These are phyloP conservation scores for Dianthus caryophyllus DNA, from an alignment of 148 eudicot genomes.

Conservation along the genomic window DNA sequence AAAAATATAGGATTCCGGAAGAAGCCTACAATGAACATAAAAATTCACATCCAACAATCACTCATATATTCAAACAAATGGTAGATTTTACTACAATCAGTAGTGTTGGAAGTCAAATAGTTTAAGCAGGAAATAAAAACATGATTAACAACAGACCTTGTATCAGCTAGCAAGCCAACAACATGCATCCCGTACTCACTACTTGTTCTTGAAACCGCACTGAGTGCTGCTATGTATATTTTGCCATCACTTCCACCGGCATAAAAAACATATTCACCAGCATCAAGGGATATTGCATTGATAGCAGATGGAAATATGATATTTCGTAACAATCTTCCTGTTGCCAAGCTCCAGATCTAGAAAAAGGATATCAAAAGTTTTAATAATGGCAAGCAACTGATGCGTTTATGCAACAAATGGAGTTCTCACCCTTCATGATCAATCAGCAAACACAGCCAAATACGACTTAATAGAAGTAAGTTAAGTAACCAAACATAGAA, in stretches of 20 bases:
- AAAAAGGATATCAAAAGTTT: not conserved
- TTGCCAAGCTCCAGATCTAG: slow-evolving; percentile 80
- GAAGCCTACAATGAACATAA: too few species aligned
- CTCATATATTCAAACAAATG: too few species aligned
- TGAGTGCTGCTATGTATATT: slow-evolving; percentile 74
- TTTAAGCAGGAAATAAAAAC: not conserved
- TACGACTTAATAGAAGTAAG: not conserved
- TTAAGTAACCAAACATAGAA: not conserved
- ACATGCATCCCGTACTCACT: slow-evolving; percentile 63
- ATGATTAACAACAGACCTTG: slow-evolving; percentile 42
- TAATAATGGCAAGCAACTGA: slow-evolving; percentile 7
- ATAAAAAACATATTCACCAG: slow-evolving; percentile 86
- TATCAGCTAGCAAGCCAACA: slow-evolving; percentile 69
- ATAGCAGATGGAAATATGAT: slow-evolving; percentile 65
- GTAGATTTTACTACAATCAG: too few species aligned
- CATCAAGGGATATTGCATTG: slow-evolving; percentile 80
- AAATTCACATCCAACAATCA: too few species aligned
- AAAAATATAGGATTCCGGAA: too few species aligned
- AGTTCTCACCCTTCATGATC: not conserved
- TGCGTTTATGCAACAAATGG: not conserved
- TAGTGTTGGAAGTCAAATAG: not conserved
- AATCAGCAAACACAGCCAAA: not conserved
- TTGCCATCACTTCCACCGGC: slow-evolving; percentile 96
- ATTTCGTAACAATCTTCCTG: slow-evolving; percentile 60
- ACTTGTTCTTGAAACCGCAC: slow-evolving; percentile 42